Evolutionary conservation across 345 rosid genomes (phyloP).

Genomic region (Eucalyptus marginata): DNA sequence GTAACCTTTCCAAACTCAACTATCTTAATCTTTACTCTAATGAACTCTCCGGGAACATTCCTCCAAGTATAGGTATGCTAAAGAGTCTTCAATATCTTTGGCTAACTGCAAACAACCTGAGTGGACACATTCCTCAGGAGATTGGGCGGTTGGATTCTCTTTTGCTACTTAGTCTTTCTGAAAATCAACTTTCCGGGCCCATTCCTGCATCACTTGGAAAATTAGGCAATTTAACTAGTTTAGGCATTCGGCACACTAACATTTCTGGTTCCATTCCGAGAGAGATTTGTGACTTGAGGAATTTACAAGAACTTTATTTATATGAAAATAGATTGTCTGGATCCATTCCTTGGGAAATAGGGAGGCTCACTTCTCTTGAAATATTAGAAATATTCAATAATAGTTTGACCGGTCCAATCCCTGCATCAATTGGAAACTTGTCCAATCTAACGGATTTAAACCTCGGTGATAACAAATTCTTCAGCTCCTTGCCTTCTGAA

Average conservation of each 20-base stretch:
- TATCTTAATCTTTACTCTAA: not conserved
- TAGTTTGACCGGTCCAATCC: too few species aligned
- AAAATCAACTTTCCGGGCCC: not conserved
- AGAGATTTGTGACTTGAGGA: not conserved
- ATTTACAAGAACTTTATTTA: not conserved
- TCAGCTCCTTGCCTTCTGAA: too few species aligned
- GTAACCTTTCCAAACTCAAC: not conserved
- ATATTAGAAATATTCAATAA: accelerated
- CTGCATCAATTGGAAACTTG: too few species aligned
- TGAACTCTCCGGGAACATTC: not conserved
- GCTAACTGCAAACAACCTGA: accelerated
- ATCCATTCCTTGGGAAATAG: too few species aligned
- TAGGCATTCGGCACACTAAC: accelerated
- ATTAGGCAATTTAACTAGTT: not conserved
- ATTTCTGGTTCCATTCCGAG: not conserved
- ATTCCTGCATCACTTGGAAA: not conserved
- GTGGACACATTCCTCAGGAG: too few species aligned
- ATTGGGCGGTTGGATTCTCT: too few species aligned
- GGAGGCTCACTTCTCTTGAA: not conserved
- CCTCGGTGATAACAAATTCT: too few species aligned
- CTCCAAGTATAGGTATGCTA: not conserved
- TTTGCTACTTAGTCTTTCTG: too few species aligned
- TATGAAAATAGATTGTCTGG: accelerated
- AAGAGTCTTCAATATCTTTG: not conserved
- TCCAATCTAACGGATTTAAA: too few species aligned